phyloP scores from a whole-genome alignment of 75 land plant genomes.

The Adiantum capillusveneris region DNA sequence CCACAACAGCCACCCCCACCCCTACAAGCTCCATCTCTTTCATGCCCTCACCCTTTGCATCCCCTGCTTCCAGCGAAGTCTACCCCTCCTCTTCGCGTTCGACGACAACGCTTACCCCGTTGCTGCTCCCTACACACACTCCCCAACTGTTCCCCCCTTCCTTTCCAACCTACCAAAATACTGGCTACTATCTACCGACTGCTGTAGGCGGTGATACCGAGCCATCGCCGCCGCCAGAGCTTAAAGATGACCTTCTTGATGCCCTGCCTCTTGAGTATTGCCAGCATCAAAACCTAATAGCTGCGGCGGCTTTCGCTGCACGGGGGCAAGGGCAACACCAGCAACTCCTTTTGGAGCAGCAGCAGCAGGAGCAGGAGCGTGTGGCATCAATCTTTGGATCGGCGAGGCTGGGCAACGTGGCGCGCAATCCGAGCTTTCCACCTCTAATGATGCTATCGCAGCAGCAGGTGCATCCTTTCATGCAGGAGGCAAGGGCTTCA shows the following conservation, averaged over 20 bases:
- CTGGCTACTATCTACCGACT: neutral
- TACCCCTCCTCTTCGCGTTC: constrained; percentile 3
- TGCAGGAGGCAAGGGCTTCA: constrained; percentile 41
- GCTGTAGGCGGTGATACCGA: neutral
- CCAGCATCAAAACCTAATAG: neutral
- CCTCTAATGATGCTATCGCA: constrained; percentile 35
- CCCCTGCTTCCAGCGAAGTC: constrained; percentile 7
- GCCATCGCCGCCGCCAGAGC: neutral
- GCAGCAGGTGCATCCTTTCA: constrained; percentile 20
- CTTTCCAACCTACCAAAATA: too few relatives aligned
- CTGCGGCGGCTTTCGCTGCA: constrained; percentile 1
- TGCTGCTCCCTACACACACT: neutral
- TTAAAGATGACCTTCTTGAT: neutral
- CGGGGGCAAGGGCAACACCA: neutral
- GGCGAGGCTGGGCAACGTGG: neutral
- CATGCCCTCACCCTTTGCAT: constrained; percentile 10
- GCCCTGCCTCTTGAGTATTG: constrained; percentile 4
- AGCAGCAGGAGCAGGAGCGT: constrained; percentile 1
- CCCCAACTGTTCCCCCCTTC: neutral
- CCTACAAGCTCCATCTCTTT: neutral
- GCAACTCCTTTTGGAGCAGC: neutral
- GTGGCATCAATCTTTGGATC: neutral
- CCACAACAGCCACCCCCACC: constrained; percentile 8
- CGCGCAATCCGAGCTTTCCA: neutral
- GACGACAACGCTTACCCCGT: neutral